A percentile compares a stretch with the other conserved stretches of the same genome.
Evolutionary conservation across 768 basidiomycete genomes (phyloP).

Genomic region (Leccinum broughii): DNA sequence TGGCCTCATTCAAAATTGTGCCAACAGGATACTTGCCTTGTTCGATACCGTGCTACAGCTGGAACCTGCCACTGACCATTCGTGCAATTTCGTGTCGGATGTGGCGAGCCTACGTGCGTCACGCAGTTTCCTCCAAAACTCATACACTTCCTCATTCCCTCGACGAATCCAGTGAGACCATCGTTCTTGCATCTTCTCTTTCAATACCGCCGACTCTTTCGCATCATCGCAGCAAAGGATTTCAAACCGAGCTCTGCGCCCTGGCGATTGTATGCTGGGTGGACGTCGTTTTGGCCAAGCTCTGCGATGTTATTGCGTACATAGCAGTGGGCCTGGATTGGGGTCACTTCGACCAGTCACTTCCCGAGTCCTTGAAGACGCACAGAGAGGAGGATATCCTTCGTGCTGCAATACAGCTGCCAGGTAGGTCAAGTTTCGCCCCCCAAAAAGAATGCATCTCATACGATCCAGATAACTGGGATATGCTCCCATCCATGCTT

Average conservation of each 20-base stretch:
- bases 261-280: slow-evolving; percentile 60
- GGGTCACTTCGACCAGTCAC: slow-evolving; percentile 11
- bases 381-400: slow-evolving; percentile 53
- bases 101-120: slow-evolving; percentile 25
- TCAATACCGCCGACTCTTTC: slow-evolving; percentile 50
- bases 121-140: background rate
- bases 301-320: slow-evolving; percentile 42
- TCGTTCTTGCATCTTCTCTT: slow-evolving; percentile 46
- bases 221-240: slow-evolving; percentile 40
- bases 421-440: slow-evolving; percentile 41
- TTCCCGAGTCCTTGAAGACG: slow-evolving; percentile 33
- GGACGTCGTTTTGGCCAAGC: slow-evolving; percentile 56
- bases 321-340: slow-evolving; percentile 30
- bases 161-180: slow-evolving; percentile 28
- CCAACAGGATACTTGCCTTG: slow-evolving; percentile 33
- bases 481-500: slow-evolving; percentile 44
- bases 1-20: slow-evolving; percentile 36
- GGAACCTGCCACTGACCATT: slow-evolving; percentile 1
- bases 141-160: slow-evolving; percentile 9
- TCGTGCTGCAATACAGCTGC: slow-evolving; percentile 66
- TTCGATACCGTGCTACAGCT: slow-evolving; percentile 27
- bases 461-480: slow-evolving; percentile 51
- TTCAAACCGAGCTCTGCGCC: slow-evolving; percentile 22
- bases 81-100: slow-evolving; percentile 12
- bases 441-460: slow-evolving; percentile 3